These are phyloP conservation scores for Penicillium paradoxum DNA, from an alignment of 495 filamentous ascomycete genomes.

Conservation along the genomic window DNA sequence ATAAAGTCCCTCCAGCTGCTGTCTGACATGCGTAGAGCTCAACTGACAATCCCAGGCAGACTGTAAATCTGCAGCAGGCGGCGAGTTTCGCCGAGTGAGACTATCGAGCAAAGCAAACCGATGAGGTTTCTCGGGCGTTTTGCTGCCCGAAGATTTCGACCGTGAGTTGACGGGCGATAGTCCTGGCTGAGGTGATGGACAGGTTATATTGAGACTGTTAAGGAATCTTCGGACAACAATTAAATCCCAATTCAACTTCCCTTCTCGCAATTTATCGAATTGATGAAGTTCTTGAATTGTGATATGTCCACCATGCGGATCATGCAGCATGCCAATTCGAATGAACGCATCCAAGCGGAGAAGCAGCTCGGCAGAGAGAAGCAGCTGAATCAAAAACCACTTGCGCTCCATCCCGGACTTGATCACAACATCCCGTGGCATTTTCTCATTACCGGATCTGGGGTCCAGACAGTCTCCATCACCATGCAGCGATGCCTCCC, in stretches of 20 bases:
- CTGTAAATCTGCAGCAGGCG: conserved; percentile 10
- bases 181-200: conserved; percentile 14
- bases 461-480: conserved; percentile 48
- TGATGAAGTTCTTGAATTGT: conserved; percentile 55
- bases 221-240: conserved; percentile 70
- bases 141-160: conserved; percentile 10
- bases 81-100: conserved; percentile 22
- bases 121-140: conserved; percentile 21
- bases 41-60: conserved; percentile 38
- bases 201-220: conserved; percentile 57
- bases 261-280: conserved; percentile 60
- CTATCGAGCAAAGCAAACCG: conserved; percentile 26
- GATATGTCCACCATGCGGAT: conserved; percentile 41
- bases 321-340: conserved; percentile 46
- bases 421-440: conserved; percentile 30
- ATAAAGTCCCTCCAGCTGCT: conserved; percentile 47
- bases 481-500: conserved; percentile 52
- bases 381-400: conserved; percentile 74
- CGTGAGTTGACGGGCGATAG: not conserved
- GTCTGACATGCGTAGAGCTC: conserved; percentile 33
- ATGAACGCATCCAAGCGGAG: conserved; percentile 69
- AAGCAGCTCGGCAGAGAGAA: conserved; percentile 72
- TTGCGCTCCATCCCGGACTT: conserved; percentile 55
- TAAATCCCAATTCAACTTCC: conserved; percentile 75
- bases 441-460: conserved; percentile 30